Evolutionary conservation across 805 yeast species (phyloP), one percentile per base, ranked within the genome.

Genomic region (Saccharomycopsis fibuligera): DNA sequence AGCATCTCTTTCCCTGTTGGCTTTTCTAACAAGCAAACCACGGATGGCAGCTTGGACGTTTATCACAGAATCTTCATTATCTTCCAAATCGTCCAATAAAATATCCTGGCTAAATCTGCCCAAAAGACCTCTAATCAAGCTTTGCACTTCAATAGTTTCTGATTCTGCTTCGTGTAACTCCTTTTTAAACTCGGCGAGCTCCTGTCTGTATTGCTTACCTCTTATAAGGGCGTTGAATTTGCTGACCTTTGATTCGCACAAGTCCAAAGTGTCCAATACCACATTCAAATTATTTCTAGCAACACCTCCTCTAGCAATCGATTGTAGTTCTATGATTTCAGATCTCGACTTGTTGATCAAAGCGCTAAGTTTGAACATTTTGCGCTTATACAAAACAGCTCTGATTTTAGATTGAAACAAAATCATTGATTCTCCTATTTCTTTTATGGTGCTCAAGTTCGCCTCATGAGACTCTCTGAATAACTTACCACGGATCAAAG

Each of bases 61-160:
- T 4, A 66, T 59, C 2, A 81, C 56, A 1, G 50, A 29, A 4
- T 55, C 59, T 3, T 58, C 57, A 0, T 72, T 65, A 16, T 65
- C 68, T 53, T 79, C 79, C 4, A 79, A 49, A 50, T 76, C 79
- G 53, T 79, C 85, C 40, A 72, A 62, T 19, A 72, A 65, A 33
- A 76, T 57, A 47, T 83, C 90, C 37, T 67, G 61, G 2, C 70
- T 65, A 58, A 78, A 81, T 51, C 95, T 67, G 0, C 73, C 63
- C 21, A 81, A 64, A 3, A 81, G 74, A 25, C 91, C 95, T 55
- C 90, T 72, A 49, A 81, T 66, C 3, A 65, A 54, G 1, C 86
- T 72, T 62, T 87, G 93, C 2, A 85, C 53, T 2, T 62, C 60
- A 1, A 72, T 58, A 1, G 79, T 57, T 33, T 50, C 42, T 10